Percentiles rank a stretch among this genome's conserved stretches.
Conservation (phyloP, 768 basidiomycete genomes). For the Sistotremastrum suecicum region DNA sequence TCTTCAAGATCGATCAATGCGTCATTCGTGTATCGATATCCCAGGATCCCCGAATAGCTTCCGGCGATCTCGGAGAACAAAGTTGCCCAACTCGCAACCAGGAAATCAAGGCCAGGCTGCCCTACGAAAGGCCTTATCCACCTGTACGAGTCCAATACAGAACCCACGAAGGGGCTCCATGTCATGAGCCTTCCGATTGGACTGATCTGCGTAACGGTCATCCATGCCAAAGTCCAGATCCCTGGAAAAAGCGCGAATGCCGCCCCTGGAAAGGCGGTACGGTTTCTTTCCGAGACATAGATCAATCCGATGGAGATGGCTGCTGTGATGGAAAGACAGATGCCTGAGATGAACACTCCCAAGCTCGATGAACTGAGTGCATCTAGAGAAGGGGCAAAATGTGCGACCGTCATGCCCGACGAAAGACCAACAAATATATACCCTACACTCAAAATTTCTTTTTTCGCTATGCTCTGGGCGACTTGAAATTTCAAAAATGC, state of each 20-base stretch:
- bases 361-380: no score
- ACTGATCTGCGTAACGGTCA: slow-evolving; percentile 33
- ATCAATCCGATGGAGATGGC: no score
- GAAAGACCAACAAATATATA: no score
- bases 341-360: no score
- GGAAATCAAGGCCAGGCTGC: slow-evolving; percentile 53
- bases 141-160: slow-evolving; percentile 30
- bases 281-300: not conserved
- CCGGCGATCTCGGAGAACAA: slow-evolving; percentile 41
- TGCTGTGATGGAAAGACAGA: no score
- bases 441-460: no score
- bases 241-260: slow-evolving; percentile 50
- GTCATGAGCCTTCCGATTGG: slow-evolving; percentile 59
- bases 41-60: not conserved
- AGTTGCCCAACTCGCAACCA: slow-evolving; percentile 63
- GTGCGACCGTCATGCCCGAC: no score
- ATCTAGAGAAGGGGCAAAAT: no score
- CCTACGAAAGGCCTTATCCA: slow-evolving; percentile 54
- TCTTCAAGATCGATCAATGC: slow-evolving; percentile 2
- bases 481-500: no score
- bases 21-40: not conserved
- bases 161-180: slow-evolving; percentile 48
- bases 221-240: slow-evolving; percentile 57
- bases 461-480: no score
- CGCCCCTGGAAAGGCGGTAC: slow-evolving; percentile 21